Evolutionary conservation across 345 rosid genomes (phyloP).

Genomic region (Populus tremula): DNA sequence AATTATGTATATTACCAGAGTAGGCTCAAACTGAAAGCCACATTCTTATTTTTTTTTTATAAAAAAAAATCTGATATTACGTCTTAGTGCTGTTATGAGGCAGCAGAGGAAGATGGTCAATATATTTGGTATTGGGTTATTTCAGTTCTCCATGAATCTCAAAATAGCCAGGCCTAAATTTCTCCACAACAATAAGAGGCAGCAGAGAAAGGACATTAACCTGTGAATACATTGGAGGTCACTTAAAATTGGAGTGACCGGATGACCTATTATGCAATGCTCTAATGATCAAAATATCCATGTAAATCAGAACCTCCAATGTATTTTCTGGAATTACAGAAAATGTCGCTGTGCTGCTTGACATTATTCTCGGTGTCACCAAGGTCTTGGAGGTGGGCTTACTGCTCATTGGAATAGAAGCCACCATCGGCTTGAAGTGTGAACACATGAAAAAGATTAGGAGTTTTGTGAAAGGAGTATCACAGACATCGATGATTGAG

Average conservation of each 20-base stretch:
- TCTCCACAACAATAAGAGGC: background rate
- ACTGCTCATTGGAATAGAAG: background rate
- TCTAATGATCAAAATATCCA: too few species aligned
- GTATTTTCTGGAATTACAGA: background rate
- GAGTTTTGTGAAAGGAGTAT: too few species aligned
- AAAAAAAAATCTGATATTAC: too few species aligned
- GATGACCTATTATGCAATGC: too few species aligned
- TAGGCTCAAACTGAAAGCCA: background rate
- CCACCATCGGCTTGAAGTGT: background rate
- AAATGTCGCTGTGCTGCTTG: background rate
- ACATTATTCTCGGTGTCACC: conserved; percentile 8
- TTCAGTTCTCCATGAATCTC: background rate
- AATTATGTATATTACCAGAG: background rate
- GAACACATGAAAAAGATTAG: too few species aligned
- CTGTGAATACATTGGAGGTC: background rate
- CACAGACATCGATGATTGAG: too few species aligned
- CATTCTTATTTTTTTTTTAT: background rate
- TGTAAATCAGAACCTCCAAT: background rate
- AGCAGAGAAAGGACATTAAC: background rate
- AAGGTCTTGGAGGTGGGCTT: conserved; percentile 3
- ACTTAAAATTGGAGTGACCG: too few species aligned
- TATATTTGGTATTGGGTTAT: background rate
- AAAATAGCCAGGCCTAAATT: background rate
- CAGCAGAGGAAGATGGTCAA: background rate
- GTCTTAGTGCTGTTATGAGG: background rate